A percentile compares a stretch with the other conserved stretches of the same genome.
phyloP scores from a whole-genome alignment of 306 rosid species.

The Gastrolobium villosum region DNA sequence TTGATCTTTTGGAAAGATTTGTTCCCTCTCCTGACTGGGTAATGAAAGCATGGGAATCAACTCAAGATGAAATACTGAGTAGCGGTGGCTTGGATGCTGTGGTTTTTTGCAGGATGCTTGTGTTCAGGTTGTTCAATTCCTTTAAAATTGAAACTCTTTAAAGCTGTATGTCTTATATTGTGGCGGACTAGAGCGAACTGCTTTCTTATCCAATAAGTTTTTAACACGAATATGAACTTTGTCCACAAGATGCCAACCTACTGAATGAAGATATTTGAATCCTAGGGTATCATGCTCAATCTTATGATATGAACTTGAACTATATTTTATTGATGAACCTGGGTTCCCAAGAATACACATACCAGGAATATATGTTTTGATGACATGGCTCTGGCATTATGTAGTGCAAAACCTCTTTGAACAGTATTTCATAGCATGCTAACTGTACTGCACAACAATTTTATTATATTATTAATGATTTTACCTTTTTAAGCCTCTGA shows the following conservation, averaged over 20 bases:
- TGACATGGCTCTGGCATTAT: slow-evolving; percentile 10
- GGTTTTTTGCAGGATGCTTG: slow-evolving; percentile 74
- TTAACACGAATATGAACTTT: slow-evolving; percentile 4
- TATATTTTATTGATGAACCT: not conserved
- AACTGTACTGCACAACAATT: not conserved
- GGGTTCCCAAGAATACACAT: slow-evolving; percentile 10
- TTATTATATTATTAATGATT: not conserved
- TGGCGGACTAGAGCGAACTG: not conserved
- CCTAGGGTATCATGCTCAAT: not conserved
- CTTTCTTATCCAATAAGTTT: not conserved
- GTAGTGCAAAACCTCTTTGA: not conserved
- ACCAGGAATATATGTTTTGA: slow-evolving; percentile 14
- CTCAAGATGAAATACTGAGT: slow-evolving; percentile 75
- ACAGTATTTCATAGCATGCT: not conserved
- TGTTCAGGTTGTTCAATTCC: slow-evolving; percentile 72
- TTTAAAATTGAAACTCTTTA: slow-evolving; percentile 26
- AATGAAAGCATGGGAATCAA: slow-evolving; percentile 83
- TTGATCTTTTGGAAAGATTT: slow-evolving; percentile 80
- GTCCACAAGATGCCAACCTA: slow-evolving; percentile 3
- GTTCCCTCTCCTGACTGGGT: slow-evolving; percentile 95
- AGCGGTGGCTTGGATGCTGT: slow-evolving; percentile 91
- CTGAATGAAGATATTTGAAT: slow-evolving; percentile 18
- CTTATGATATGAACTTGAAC: not conserved
- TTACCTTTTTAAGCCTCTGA: slow-evolving; percentile 1
- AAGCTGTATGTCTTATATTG: not conserved